phyloP scores from a whole-genome alignment of 495 filamentous ascomycete genomes.

The Penicillium riverlandense region DNA sequence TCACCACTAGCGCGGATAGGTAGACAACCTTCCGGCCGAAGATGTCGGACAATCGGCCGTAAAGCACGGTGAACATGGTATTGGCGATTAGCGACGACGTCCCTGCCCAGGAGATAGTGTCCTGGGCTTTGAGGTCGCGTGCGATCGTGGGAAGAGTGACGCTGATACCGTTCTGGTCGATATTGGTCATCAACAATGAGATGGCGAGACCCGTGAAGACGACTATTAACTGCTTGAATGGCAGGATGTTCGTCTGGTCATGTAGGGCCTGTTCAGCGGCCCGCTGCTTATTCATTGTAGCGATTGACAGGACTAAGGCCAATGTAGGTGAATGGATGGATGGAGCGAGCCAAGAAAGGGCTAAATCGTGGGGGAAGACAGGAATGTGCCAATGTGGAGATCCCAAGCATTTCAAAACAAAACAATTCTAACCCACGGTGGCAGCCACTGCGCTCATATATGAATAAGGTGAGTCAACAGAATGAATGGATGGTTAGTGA shows the following conservation, averaged over 20 bases:
- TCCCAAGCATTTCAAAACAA: too few species aligned
- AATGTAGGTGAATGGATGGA: too few species aligned
- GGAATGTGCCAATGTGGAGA: too few species aligned
- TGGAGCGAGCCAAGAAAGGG: too few species aligned
- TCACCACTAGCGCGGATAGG: conserved; percentile 35
- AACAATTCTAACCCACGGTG: too few species aligned
- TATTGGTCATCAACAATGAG: conserved; percentile 49
- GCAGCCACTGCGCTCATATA: background rate
- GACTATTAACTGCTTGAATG: conserved; percentile 45
- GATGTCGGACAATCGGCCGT: conserved; percentile 52
- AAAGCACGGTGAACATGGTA: conserved; percentile 60
- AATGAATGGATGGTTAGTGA: background rate
- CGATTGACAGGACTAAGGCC: too few species aligned
- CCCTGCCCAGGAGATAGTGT: conserved; percentile 70
- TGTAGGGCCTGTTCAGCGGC: conserved; percentile 38
- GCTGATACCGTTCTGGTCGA: conserved; percentile 59
- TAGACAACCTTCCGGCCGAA: conserved; percentile 50
- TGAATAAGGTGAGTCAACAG: background rate
- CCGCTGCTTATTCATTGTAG: conserved; percentile 30
- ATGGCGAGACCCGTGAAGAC: conserved; percentile 49
- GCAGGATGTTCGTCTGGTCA: conserved; percentile 52
- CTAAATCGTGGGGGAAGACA: too few species aligned
- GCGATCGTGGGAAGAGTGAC: conserved; percentile 55
- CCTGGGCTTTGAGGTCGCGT: conserved; percentile 44
- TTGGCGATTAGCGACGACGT: conserved; percentile 69